Percentiles rank a stretch among this genome's conserved stretches.
Evolutionary conservation across 257 asterid genomes (phyloP).

Genomic region (Osmanthus fragrans): DNA sequence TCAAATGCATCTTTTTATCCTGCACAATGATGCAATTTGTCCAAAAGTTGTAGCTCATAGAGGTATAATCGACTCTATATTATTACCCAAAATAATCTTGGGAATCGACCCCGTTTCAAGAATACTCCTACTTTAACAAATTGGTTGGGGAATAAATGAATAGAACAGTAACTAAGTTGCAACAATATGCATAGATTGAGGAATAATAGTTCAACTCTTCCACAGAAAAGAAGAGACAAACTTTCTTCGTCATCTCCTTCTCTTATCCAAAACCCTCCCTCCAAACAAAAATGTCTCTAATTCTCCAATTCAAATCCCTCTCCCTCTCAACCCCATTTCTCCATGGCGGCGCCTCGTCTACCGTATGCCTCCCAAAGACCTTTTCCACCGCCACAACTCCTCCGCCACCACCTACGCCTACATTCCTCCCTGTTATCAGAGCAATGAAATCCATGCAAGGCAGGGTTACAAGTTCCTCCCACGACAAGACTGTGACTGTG

Average conservation of each 20-base stretch:
- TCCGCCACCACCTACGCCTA: conserved; percentile 29
- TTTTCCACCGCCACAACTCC: conserved; percentile 21
- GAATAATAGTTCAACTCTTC: not conserved
- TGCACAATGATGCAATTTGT: too few species aligned
- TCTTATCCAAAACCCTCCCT: conserved; percentile 19
- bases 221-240: not conserved
- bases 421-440: conserved; percentile 48
- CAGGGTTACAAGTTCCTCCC: conserved; percentile 71
- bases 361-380: conserved; percentile 41
- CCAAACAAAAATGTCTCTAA: conserved; percentile 45
- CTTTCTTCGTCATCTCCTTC: not conserved
- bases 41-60: too few species aligned
- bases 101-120: too few species aligned
- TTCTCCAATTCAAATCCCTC: conserved; percentile 59
- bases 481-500: conserved; percentile 84
- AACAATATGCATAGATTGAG: not conserved
- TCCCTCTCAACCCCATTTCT: conserved; percentile 58
- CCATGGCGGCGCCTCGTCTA: conserved; percentile 56
- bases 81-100: too few species aligned
- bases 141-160: not conserved
- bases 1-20: too few species aligned
- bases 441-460: conserved; percentile 82
- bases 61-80: too few species aligned
- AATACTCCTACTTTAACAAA: too few species aligned
- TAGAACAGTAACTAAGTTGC: not conserved